Evolutionary conservation across 2,329 filamentous ascomycete genomes (phyloP).

Genomic region (Blastomyces silverae): DNA sequence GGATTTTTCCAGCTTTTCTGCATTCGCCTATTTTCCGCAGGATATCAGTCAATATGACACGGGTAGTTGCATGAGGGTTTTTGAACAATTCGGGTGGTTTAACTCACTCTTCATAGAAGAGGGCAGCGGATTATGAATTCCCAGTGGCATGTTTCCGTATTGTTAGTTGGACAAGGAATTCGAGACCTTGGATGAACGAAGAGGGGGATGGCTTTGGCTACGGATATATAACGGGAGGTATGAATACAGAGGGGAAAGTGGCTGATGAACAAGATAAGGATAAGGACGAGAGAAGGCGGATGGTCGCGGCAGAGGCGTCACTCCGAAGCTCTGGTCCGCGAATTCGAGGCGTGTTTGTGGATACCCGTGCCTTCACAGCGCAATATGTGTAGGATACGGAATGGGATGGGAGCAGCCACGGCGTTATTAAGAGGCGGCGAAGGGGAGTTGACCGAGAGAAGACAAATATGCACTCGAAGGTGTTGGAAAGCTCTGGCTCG

Average conservation of each 20-base stretch:
- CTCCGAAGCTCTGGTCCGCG: neutral
- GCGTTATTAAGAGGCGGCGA: neutral
- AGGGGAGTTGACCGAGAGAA: neutral
- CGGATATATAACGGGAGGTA: neutral
- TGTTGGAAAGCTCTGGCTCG: slow-evolving; percentile 1
- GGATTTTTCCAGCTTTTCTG: slow-evolving; percentile 92
- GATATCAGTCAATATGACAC: slow-evolving; percentile 19
- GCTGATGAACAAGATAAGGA: neutral
- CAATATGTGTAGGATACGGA: neutral
- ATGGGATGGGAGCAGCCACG: neutral
- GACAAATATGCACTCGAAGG: neutral
- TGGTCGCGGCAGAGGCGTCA: neutral
- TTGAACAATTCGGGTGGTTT: slow-evolving; percentile 7
- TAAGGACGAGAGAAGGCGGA: neutral
- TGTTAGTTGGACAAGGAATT: neutral
- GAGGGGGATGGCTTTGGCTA: neutral
- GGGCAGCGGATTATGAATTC: slow-evolving; percentile 41
- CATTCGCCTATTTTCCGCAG: slow-evolving; percentile 66
- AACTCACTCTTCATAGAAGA: slow-evolving; percentile 45
- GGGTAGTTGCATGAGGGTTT: neutral
- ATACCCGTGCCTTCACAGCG: neutral
- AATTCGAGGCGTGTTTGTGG: neutral
- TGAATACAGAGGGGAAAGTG: neutral
- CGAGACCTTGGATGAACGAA: neutral
- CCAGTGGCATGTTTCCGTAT: slow-evolving; percentile 18